These are phyloP conservation scores for Collybia nuda DNA, from an alignment of 768 basidiomycete species.

Conservation along the genomic window DNA sequence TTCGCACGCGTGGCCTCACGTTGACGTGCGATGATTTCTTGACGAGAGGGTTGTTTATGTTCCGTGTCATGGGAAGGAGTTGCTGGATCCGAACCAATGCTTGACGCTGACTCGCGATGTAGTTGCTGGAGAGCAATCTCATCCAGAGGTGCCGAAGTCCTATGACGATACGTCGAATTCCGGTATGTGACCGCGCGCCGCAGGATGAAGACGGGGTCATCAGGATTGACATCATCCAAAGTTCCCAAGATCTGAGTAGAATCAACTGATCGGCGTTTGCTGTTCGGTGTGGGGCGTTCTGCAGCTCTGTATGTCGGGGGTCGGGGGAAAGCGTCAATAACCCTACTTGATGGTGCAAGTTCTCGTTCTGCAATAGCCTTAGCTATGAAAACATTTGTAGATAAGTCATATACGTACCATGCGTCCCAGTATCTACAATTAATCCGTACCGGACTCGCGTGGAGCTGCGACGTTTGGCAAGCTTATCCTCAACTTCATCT, in stretches of 20 bases:
- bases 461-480: constrained; percentile 75
- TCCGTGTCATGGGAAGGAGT: constrained; percentile 24
- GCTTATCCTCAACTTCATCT: constrained; percentile 95
- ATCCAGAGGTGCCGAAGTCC: constrained; percentile 77
- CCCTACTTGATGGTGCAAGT: constrained; percentile 75
- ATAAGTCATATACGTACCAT: constrained; percentile 51
- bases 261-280: constrained; percentile 87
- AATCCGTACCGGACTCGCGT: constrained; percentile 84
- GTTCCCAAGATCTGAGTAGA: constrained; percentile 69
- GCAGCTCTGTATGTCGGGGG: constrained; percentile 71
- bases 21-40: constrained; percentile 93
- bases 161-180: constrained; percentile 64
- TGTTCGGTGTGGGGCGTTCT: constrained; percentile 57
- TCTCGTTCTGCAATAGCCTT: constrained; percentile 59
- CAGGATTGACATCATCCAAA: constrained; percentile 70
- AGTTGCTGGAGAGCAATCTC: constrained; percentile 77
- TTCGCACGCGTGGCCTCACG: constrained; percentile 83
- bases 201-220: constrained; percentile 89
- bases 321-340: constrained; percentile 79
- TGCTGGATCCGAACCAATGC: constrained; percentile 46
- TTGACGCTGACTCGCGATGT: constrained; percentile 68
- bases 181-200: constrained; percentile 81
- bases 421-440: constrained; percentile 53
- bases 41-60: constrained; percentile 52
- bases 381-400: constrained; percentile 1